Base-by-base conservation (phyloP, 2,329 filamentous ascomycete species). In the Zymoseptoria crescenta region DNA sequence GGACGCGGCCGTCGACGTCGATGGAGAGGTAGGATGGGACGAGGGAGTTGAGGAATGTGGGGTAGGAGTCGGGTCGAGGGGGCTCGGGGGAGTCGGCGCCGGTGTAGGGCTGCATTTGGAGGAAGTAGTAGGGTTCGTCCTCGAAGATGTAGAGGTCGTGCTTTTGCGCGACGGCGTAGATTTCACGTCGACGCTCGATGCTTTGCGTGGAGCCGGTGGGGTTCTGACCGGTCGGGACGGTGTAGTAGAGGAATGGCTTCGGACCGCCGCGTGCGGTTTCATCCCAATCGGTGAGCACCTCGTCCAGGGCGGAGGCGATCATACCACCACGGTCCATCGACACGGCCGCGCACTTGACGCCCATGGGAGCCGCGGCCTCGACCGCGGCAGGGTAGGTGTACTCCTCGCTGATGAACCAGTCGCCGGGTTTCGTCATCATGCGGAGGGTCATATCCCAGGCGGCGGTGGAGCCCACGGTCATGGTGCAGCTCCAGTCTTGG, bases 101-200 rank as follows among this genome's bases (percentile, higher is more conserved):
- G 1, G 80, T 80, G 74, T 91, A 93, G 0, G 87, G 84, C 67
- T 89, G 84, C 87, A 91, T 89, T 74, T 96, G 92, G 41, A 96
- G 80, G 77, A 93, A 96, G 76, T 95, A 96, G 77, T 96, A 96
- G 1, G 92, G 92, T 72, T 96, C 92, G 71, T 96, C 92, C 76
- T 96, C 92, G 66, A 96, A 77, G 70, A 96, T 92, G 76, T 84
- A 88, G 49, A 96, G 70, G 70, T 96, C 89, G 74, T 96, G 90
- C 76, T 90, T 91, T 72, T 87, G 87, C 30, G 87, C 88, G 13
- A 96, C 81, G 41, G 79, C 79, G 75, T 96, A 96, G 52, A 96
- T 80, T 21, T 84, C 87, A 64, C 80, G 79, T 56, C 91, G 80
- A 58, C 92, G 80, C 70, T 85, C 78, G 4, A 75, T 72, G 49